Evolutionary conservation across 257 asterid species (phyloP).

Genomic region (Nicotiana paniculata): DNA sequence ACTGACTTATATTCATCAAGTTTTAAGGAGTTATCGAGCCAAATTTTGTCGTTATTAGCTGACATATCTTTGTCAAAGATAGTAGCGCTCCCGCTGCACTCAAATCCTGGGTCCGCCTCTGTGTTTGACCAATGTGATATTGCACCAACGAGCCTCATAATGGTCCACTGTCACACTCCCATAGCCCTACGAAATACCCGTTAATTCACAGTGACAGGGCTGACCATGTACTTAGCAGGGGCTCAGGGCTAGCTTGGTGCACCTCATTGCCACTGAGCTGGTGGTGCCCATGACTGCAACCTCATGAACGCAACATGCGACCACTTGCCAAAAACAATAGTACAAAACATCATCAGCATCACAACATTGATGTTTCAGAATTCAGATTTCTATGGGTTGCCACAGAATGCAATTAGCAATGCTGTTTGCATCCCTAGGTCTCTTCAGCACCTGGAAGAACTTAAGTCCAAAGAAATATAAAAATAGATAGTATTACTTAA

Average conservation of each 20-base stretch:
- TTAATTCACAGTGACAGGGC: constrained; percentile 41
- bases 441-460: constrained; percentile 36
- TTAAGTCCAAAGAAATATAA: not conserved
- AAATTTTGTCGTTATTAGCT: too few relatives aligned
- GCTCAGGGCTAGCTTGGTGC: constrained; percentile 76
- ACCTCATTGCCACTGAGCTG: constrained; percentile 79
- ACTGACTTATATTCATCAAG: too few relatives aligned
- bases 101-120: too few relatives aligned
- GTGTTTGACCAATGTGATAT: constrained; percentile 60
- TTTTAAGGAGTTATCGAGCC: too few relatives aligned
- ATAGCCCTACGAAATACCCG: constrained; percentile 60
- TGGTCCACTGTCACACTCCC: constrained; percentile 71
- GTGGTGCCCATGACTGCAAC: constrained; percentile 81
- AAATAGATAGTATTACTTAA: too few relatives aligned
- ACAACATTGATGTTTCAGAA: constrained; percentile 40
- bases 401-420: constrained; percentile 50
- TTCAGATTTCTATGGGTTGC: constrained; percentile 36
- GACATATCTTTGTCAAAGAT: too few relatives aligned
- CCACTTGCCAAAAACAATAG: constrained; percentile 39
- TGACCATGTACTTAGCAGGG: constrained; percentile 54
- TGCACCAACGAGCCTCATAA: constrained; percentile 62
- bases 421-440: constrained; percentile 37
- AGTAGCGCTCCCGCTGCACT: too few relatives aligned
- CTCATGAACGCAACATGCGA: constrained; percentile 73
- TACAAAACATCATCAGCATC: constrained; percentile 38